Evolutionary conservation across 1,139 yeast species (phyloP).

Genomic region (Protomyces gravidus): DNA sequence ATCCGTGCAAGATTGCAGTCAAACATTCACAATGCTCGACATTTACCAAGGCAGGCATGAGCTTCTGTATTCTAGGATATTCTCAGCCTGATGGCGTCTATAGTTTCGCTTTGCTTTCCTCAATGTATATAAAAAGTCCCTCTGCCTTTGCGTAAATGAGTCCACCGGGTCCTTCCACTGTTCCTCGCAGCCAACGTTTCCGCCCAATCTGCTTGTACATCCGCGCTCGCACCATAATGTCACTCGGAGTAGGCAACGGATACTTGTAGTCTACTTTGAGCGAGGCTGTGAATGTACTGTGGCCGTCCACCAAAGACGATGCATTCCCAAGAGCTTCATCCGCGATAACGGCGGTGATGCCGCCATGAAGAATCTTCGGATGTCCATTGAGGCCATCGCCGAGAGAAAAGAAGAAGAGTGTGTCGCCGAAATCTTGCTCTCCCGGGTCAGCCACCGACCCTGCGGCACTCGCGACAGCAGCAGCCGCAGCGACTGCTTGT

Average conservation of each 20-base stretch:
- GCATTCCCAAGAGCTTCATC: constrained; percentile 17
- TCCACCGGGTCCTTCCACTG: constrained; percentile 17
- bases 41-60: constrained; percentile 31
- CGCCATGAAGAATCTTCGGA: constrained; percentile 13
- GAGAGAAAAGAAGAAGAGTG: constrained; percentile 14
- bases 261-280: constrained; percentile 15
- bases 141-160: constrained; percentile 8
- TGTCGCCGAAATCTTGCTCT: constrained; percentile 10
- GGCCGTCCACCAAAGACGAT: not conserved
- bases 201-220: constrained; percentile 11
- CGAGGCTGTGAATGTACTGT: constrained; percentile 18
- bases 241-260: constrained; percentile 18
- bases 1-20: constrained; percentile 20
- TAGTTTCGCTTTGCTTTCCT: not conserved
- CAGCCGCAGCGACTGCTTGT: not conserved
- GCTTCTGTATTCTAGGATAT: constrained; percentile 29
- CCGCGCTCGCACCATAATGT: constrained; percentile 9
- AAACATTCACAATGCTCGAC: constrained; percentile 27
- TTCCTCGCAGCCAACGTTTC: constrained; percentile 14
- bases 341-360: constrained; percentile 17
- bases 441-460: not conserved
- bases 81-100: constrained; percentile 10
- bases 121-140: constrained; percentile 10
- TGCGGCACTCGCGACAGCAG: not conserved
- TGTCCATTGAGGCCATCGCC: constrained; percentile 24